Evolutionary conservation across 108 stramenopile genomes (phyloP).

Genomic region (Cyclotella baltica): DNA sequence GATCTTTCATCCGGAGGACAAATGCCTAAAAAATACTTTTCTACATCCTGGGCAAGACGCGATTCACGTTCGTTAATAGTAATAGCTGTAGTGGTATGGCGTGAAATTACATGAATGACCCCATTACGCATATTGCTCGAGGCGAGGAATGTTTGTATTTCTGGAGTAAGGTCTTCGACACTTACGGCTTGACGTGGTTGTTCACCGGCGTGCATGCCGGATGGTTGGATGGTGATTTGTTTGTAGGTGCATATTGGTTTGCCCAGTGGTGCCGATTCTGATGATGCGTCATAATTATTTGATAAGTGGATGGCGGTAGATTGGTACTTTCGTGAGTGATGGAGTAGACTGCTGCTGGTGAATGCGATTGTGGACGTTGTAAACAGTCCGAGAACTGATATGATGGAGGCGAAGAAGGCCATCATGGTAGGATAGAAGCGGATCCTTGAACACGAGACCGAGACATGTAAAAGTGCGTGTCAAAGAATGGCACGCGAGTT

Average conservation of each 20-base stretch:
- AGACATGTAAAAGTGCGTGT: too few species aligned
- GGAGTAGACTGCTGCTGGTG: not conserved
- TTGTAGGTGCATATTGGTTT: conserved; percentile 47
- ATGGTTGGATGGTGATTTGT: conserved; percentile 40
- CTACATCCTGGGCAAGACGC: conserved; percentile 78
- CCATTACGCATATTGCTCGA: conserved; percentile 73
- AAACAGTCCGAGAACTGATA: not conserved
- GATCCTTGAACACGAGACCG: too few species aligned
- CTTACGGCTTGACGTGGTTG: conserved; percentile 76
- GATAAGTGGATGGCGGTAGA: not conserved
- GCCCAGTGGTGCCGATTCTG: conserved; percentile 9
- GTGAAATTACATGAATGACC: conserved; percentile 70
- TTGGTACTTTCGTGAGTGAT: not conserved
- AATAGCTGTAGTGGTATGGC: conserved; percentile 89
- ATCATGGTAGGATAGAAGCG: too few species aligned
- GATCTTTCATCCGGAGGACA: conserved; percentile 87
- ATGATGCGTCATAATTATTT: not conserved
- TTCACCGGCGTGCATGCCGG: conserved; percentile 38
- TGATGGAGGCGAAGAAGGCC: too few species aligned
- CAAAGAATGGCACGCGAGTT: too few species aligned
- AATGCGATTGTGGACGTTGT: not conserved
- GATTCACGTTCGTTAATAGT: conserved; percentile 88
- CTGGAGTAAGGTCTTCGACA: conserved; percentile 87
- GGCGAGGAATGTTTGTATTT: conserved; percentile 52
- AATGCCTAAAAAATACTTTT: conserved; percentile 59